Conservation (phyloP, 495 filamentous ascomycete genomes). For the Niebla homalea region DNA sequence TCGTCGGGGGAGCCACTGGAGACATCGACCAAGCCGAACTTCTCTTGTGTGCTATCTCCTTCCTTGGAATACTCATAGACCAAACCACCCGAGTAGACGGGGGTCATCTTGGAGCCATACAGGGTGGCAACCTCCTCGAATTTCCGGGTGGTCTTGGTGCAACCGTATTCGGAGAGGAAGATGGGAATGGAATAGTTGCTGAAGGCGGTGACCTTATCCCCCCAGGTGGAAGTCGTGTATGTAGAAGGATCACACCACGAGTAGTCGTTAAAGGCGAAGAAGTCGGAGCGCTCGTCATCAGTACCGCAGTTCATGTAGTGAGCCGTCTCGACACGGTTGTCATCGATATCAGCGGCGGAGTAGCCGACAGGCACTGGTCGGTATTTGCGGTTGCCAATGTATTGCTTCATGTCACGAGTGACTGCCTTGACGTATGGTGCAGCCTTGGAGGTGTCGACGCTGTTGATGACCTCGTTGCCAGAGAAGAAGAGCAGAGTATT, state of each 20-base stretch:
- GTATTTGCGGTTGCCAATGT: conserved; percentile 60
- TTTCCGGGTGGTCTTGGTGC: conserved; percentile 63
- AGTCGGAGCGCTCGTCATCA: conserved; percentile 76
- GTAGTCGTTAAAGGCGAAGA: conserved; percentile 98
- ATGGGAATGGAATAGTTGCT: conserved; percentile 81
- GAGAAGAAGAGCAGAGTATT: conserved; percentile 95
- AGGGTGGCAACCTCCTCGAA: conserved; percentile 71
- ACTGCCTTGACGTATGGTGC: conserved; percentile 90
- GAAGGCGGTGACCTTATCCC: conserved; percentile 84
- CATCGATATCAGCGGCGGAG: conserved; percentile 54
- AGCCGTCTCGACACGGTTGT: conserved; percentile 81
- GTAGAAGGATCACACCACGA: conserved; percentile 86
- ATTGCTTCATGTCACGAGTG: conserved; percentile 82
- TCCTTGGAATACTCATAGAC: conserved; percentile 92
- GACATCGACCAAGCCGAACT: conserved; percentile 69
- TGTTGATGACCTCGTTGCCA: conserved; percentile 93
- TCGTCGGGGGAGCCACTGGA: conserved; percentile 40
- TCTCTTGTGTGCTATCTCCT: conserved; percentile 30
- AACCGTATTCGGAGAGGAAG: conserved; percentile 93
- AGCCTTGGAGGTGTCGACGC: conserved; percentile 53
- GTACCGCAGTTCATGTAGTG: conserved; percentile 90
- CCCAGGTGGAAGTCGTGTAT: conserved; percentile 68
- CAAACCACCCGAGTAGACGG: conserved; percentile 88
- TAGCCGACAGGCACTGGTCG: conserved; percentile 84
- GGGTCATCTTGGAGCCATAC: conserved; percentile 74